A percentile compares a stretch with the other conserved stretches of the same genome.
Conservation (phyloP, 2,329 filamentous ascomycete genomes). For the Ophiostoma populinum region DNA sequence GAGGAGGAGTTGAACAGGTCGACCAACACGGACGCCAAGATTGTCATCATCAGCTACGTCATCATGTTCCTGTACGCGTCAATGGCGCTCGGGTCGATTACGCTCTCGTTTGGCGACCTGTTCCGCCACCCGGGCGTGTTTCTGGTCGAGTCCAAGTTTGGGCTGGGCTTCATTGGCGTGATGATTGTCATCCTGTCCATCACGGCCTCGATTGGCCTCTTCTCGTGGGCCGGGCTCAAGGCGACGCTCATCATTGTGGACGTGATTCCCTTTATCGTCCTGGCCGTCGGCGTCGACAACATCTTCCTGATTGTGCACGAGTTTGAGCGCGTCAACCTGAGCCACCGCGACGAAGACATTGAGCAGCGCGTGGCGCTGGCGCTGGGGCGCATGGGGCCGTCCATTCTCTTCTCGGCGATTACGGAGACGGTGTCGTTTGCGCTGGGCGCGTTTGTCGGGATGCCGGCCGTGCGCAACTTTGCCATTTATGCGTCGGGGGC, state of each 20-base stretch:
- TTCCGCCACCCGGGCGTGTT: constrained; percentile 68
- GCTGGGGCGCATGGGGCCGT: constrained; percentile 91
- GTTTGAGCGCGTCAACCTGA: constrained; percentile 86
- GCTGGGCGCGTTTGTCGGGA: constrained; percentile 82
- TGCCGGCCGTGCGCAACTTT: constrained; percentile 96
- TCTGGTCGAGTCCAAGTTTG: constrained; percentile 91
- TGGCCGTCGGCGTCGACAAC: constrained; percentile 95
- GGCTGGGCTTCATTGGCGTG: constrained; percentile 85
- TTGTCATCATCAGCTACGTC: constrained; percentile 88
- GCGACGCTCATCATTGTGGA: constrained; percentile 96
- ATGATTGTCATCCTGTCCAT: constrained; percentile 96
- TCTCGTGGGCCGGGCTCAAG: constrained; percentile 81
- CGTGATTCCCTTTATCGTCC: constrained; percentile 91
- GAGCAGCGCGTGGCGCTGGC: constrained; percentile 74
- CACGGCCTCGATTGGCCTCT: constrained; percentile 82
- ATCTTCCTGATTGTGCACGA: constrained; percentile 98
- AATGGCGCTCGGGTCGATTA: constrained; percentile 76
- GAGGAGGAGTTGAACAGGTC: constrained; percentile 96
- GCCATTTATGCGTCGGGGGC: constrained; percentile 91
- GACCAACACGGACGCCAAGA: constrained; percentile 95
- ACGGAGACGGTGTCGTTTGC: constrained; percentile 91
- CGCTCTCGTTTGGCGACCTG: constrained; percentile 58
- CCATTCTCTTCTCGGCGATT: constrained; percentile 84
- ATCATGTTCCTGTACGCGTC: constrained; percentile 99
- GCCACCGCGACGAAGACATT: constrained; percentile 74